Evolutionary conservation across 2,329 filamentous ascomycete genomes (phyloP).

Genomic region (Colletotrichum lupini): DNA sequence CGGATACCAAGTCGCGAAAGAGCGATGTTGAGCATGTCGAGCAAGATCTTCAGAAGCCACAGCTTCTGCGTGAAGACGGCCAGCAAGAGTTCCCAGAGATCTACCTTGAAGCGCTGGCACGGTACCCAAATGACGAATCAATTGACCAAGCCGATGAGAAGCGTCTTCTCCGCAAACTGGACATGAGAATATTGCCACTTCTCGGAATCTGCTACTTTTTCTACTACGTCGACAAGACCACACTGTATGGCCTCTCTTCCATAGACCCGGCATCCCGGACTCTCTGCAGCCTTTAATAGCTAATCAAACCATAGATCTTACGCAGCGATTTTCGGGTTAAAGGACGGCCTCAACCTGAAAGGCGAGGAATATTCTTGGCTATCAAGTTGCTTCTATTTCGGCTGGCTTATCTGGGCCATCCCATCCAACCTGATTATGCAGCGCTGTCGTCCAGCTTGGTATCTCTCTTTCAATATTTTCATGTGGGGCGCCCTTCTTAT

Average conservation of each 20-base stretch:
- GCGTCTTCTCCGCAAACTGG: slow-evolving; percentile 49
- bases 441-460: slow-evolving; percentile 47
- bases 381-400: slow-evolving; percentile 50
- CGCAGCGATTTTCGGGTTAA: slow-evolving; percentile 73
- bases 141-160: slow-evolving; percentile 49
- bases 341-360: slow-evolving; percentile 66
- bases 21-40: slow-evolving; percentile 38
- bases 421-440: slow-evolving; percentile 47
- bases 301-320: slow-evolving; percentile 53
- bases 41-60: slow-evolving; percentile 33
- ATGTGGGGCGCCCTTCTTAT: slow-evolving; percentile 62
- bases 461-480: slow-evolving; percentile 61
- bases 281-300: neutral
- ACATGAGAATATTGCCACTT: slow-evolving; percentile 50
- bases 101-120: slow-evolving; percentile 48
- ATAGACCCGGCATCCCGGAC: too few relatives aligned
- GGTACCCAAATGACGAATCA: slow-evolving; percentile 50
- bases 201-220: slow-evolving; percentile 55
- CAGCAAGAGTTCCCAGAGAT: slow-evolving; percentile 42
- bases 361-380: slow-evolving; percentile 66
- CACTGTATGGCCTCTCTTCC: slow-evolving; percentile 4
- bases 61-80: slow-evolving; percentile 28
- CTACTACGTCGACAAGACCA: slow-evolving; percentile 47
- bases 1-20: neutral
- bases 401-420: slow-evolving; percentile 50